Conservation (phyloP, 192 early-diverging fungal species). For the Backusella sp. region DNA sequence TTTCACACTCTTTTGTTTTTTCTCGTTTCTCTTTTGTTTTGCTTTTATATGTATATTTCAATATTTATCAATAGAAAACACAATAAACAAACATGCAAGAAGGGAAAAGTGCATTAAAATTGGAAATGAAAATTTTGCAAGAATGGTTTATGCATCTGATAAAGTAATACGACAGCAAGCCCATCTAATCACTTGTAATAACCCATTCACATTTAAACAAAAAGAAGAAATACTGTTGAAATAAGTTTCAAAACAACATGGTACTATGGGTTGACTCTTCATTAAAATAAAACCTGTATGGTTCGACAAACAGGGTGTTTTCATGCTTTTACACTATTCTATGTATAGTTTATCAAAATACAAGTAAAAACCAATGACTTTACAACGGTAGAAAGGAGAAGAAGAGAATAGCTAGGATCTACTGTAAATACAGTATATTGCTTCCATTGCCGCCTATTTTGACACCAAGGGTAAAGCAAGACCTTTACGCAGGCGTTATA, state of each 20-base stretch:
- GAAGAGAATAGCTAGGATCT: neutral
- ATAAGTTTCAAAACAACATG: neutral
- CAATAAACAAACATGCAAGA: neutral
- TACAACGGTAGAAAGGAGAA: neutral
- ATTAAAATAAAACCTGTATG: neutral
- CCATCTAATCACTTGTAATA: neutral
- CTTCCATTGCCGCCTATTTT: neutral
- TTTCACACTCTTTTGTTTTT: neutral
- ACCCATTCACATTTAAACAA: neutral
- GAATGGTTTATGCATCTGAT: neutral
- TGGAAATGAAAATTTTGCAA: neutral
- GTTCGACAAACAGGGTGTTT: neutral
- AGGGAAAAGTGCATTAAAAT: neutral
- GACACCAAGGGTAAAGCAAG: neutral
- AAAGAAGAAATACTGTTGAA: neutral
- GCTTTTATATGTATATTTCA: neutral
- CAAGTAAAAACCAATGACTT: neutral
- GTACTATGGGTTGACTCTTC: neutral
- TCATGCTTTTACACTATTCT: neutral
- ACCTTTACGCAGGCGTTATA: neutral
- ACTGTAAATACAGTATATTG: neutral
- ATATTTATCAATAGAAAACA: neutral
- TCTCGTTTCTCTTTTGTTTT: neutral
- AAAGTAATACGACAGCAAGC: neutral
- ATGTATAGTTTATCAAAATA: neutral